Base-by-base conservation (phyloP, 1,284 basidiomycete genomes). In the Ceratobasidium sp. region DNA sequence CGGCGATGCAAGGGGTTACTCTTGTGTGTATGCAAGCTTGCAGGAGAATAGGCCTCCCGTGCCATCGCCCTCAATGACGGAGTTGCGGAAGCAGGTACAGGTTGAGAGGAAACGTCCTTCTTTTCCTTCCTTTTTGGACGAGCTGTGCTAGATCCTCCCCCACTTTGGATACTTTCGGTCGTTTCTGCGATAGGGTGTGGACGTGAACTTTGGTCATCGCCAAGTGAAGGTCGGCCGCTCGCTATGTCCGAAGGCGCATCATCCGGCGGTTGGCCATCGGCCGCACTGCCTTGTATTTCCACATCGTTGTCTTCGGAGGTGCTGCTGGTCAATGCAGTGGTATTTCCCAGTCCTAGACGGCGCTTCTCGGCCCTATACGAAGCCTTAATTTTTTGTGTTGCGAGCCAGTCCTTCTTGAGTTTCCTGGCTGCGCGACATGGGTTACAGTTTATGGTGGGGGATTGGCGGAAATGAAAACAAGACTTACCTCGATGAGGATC, bases 351-450 rank as follows among this genome's bases (percentile, higher is more conserved):
- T 44, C 84, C 87, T 76, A 90, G 86, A 77, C 86, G 89, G 72
- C 85, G 86, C 79, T 91, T 92, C 80, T 92, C 85, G n/a, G 87
- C 85, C 75, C 85, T 90, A 91, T 92, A 93, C 83, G 89, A 86
- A 78, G 85, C 87, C 78, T 90, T 91, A 73, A 93, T 87, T 80
- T 93, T 93, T 74, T 86, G 85, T 73, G 85, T 88, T 73, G 89
- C 85, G 2, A 93, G 84, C 92, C 92, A 93, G 63, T 84, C 83
- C 79, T 87, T 86, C 81, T 92, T 93, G 74, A 93, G 83, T 77
- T 87, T 89, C 78, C 86, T 89, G 16, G 91, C 92, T 93, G 76
- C 26, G 71, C 26, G 35, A 38, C 32, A 5, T n/a, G 61, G 38
- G 46, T 54, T 55, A 58, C 47, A 72, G 38, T 73, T 57, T 72